Conservation (phyloP, 352 stramenopile genomes). For the Pythium guiyangense region DNA sequence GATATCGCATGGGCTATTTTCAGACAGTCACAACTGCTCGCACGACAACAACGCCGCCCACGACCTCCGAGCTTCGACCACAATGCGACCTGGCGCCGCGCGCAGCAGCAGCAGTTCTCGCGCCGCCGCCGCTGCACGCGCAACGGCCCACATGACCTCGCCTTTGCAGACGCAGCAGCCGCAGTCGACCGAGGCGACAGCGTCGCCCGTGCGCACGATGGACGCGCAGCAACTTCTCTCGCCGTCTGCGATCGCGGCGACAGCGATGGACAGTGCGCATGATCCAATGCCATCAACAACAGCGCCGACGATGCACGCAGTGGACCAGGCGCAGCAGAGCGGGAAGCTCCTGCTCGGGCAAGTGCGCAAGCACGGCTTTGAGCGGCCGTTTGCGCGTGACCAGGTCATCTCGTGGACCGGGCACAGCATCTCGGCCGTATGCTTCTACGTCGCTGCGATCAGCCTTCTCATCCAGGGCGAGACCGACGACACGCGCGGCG, state of each 20-base stretch:
- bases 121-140: not conserved
- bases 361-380: slow-evolving; percentile 65
- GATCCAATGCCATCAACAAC: not conserved
- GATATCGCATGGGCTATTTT: not conserved
- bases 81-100: not conserved
- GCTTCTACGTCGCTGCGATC: slow-evolving; percentile 49
- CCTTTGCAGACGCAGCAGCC: slow-evolving; percentile 3
- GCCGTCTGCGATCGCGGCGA: too few relatives aligned
- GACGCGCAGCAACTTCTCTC: not conserved
- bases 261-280: too few relatives aligned
- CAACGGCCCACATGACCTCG: slow-evolving; percentile 2
- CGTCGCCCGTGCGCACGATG: not conserved
- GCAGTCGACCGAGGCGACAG: not conserved
- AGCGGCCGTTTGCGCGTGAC: slow-evolving; percentile 68
- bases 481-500: not conserved
- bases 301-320: not conserved
- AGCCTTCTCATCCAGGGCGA: slow-evolving; percentile 17
- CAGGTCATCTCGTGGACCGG: slow-evolving; percentile 72
- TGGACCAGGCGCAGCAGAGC: not conserved
- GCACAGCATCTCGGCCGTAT: slow-evolving; percentile 55
- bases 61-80: not conserved
- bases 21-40: not conserved
- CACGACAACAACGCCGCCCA: too few relatives aligned
- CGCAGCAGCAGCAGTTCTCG: slow-evolving; percentile 1
- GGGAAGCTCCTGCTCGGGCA: slow-evolving; percentile 22